Conservation (phyloP, 1,284 basidiomycete species). For the Xanthoconium separans region DNA sequence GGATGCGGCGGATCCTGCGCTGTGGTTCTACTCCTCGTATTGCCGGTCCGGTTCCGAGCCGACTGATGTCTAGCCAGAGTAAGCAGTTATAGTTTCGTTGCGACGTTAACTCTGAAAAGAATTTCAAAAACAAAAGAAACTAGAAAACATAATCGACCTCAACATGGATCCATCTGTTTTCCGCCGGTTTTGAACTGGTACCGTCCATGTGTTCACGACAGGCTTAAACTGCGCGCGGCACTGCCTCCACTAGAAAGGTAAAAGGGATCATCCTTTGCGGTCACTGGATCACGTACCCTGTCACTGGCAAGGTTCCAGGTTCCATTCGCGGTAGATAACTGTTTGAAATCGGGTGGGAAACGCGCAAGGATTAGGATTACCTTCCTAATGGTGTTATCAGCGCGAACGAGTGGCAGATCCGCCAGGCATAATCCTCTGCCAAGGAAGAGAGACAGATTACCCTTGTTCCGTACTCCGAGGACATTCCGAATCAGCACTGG, state of each 20-base stretch:
- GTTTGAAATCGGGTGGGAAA: conserved; percentile 16
- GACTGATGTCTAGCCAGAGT: conserved; percentile 3
- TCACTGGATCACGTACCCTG: conserved; percentile 15
- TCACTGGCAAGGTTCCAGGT: conserved; percentile 9
- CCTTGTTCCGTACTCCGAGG: conserved; percentile 19
- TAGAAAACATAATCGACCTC: conserved; percentile 8
- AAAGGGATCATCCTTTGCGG: conserved; percentile 14
- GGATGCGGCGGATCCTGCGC: conserved; percentile 18
- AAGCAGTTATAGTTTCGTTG: conserved; percentile 7
- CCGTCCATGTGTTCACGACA: neutral
- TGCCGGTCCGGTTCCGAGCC: conserved; percentile 10
- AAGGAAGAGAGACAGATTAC: neutral
- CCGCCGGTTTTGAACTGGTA: neutral
- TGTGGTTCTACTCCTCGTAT: conserved; percentile 4
- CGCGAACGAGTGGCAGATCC: conserved; percentile 13
- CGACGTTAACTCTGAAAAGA: conserved; percentile 5
- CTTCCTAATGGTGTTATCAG: conserved; percentile 25
- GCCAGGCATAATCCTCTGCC: conserved; percentile 1
- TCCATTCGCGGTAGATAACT: conserved; percentile 14
- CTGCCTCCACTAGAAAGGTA: conserved; percentile 19
- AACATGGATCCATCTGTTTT: conserved; percentile 1
- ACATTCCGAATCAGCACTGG: conserved; percentile 8
- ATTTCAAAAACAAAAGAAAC: neutral
- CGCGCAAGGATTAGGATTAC: conserved; percentile 2
- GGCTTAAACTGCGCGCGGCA: conserved; percentile 8